Evolutionary conservation across 768 basidiomycete species (phyloP).

Genomic region (Leucosporidium yakuticum): DNA sequence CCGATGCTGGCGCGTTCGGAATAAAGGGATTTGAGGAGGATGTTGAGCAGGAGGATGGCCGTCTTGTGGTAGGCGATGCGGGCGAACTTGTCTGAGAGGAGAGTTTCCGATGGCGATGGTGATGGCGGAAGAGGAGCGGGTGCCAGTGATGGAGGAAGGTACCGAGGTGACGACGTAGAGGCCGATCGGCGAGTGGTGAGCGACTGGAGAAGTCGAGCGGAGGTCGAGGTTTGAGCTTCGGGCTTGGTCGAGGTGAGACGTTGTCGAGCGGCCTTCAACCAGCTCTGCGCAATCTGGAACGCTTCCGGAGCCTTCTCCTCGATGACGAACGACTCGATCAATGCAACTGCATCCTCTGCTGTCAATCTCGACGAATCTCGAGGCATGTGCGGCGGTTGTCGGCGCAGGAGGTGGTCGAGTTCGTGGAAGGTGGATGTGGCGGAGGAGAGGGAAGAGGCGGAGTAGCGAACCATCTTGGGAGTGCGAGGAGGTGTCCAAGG

Average conservation of each 20-base stretch:
- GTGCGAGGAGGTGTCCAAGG: too few species aligned
- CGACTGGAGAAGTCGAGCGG: not conserved
- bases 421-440: too few species aligned
- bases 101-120: conserved; percentile 45
- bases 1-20: conserved; percentile 37
- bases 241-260: not conserved
- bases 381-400: too few species aligned
- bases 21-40: conserved; percentile 56
- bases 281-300: conserved; percentile 13
- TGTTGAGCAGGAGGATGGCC: conserved; percentile 50
- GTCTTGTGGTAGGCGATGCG: conserved; percentile 47
- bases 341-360: too few species aligned
- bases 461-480: too few species aligned
- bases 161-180: not conserved
- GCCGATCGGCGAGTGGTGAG: too few species aligned
- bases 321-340: too few species aligned
- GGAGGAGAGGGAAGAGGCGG: too few species aligned
- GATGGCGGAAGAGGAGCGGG: not conserved
- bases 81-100: not conserved
- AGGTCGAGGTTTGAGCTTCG: not conserved
- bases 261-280: not conserved
- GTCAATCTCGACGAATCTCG: too few species aligned
- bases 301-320: not conserved
- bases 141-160: not conserved
- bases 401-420: too few species aligned